These are phyloP conservation scores for Linnemannia schmuckeri DNA, from an alignment of 192 early-diverging fungal species.

Conservation along the genomic window DNA sequence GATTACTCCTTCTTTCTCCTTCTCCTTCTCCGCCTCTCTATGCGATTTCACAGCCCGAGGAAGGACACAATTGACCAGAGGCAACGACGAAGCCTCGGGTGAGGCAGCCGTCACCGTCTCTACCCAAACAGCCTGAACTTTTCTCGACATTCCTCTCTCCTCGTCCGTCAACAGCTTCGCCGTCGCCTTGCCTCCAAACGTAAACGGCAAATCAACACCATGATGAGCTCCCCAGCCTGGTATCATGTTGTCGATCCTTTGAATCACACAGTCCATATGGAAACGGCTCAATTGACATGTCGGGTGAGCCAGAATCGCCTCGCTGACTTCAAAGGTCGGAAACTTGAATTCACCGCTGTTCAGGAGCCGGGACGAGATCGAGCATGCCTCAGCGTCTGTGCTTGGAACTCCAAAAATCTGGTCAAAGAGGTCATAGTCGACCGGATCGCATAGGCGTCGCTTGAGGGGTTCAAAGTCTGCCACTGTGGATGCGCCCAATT, in stretches of 20 bases:
- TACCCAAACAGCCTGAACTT: slow-evolving; percentile 12
- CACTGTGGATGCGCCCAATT: background rate
- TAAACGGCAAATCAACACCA: slow-evolving; percentile 8
- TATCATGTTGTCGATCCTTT: background rate
- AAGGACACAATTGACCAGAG: background rate
- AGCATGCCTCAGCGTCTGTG: background rate
- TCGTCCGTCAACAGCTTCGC: background rate
- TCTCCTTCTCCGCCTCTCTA: slow-evolving; percentile 14
- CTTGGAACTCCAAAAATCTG: background rate
- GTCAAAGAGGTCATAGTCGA: slow-evolving; percentile 5
- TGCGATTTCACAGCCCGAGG: slow-evolving; percentile 21
- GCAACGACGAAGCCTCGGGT: slow-evolving; percentile 4
- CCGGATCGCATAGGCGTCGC: background rate
- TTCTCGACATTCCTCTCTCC: background rate
- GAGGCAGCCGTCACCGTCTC: slow-evolving; percentile 5
- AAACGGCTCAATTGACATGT: slow-evolving; percentile 16
- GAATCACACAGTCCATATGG: background rate
- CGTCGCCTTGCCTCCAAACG: background rate
- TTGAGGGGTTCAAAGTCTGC: background rate
- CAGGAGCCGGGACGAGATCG: background rate
- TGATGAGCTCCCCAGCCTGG: slow-evolving; percentile 10
- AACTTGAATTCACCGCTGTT: background rate
- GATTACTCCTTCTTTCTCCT: background rate
- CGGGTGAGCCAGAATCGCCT: background rate
- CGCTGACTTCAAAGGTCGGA: background rate